Conservation (phyloP, 2,329 filamentous ascomycete species). For the Phialophora verrucosa region DNA sequence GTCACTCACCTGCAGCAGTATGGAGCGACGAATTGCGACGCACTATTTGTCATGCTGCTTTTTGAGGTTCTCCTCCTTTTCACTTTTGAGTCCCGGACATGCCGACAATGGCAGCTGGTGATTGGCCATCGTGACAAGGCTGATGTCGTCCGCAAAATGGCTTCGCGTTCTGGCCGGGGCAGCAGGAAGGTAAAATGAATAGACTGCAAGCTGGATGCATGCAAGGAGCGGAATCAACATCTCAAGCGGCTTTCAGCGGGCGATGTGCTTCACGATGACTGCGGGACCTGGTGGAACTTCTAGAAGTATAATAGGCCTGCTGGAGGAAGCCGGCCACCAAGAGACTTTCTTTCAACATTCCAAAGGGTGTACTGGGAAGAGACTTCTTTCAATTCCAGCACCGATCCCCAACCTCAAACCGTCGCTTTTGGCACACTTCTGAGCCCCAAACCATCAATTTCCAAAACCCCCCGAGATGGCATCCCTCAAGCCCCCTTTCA, state of each 20-base stretch:
- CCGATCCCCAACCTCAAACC: neutral
- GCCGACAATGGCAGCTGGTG: neutral
- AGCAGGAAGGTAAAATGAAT: neutral
- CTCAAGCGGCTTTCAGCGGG: neutral
- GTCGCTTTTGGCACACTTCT: neutral
- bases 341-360: neutral
- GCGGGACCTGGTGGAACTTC: neutral
- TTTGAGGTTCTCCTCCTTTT: neutral
- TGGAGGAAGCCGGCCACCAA: neutral
- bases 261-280: neutral
- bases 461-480: conserved; percentile 43
- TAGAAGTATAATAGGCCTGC: neutral
- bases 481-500: conserved; percentile 70
- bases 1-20: conserved; percentile 4
- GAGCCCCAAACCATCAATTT: neutral
- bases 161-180: neutral
- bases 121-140: neutral
- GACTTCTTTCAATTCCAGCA: neutral
- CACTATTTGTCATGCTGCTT: conserved; percentile 22
- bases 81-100: neutral
- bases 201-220: neutral
- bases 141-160: neutral
- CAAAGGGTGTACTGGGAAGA: neutral
- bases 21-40: conserved; percentile 1
- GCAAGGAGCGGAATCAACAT: neutral